phyloP scores from a whole-genome alignment of 129 eudicot species.

The Pittosporum tobira region DNA sequence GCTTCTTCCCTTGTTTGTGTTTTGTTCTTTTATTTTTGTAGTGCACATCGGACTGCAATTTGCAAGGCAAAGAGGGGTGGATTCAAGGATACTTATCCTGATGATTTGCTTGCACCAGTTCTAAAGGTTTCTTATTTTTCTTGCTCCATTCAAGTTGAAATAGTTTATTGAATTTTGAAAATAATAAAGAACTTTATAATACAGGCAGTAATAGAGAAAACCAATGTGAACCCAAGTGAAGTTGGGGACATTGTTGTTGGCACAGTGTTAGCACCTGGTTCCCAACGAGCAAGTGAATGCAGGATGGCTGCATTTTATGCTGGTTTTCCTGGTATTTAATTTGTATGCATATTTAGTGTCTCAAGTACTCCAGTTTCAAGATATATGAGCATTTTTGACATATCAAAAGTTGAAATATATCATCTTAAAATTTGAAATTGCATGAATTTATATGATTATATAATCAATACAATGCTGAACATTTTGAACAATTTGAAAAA shows the following conservation, averaged over 20 bases:
- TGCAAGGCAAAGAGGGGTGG: constrained; percentile 94
- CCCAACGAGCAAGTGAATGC: constrained; percentile 93
- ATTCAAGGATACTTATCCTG: constrained; percentile 86
- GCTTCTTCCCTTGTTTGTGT: not conserved
- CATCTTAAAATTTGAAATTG: no score
- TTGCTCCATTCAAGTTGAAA: not conserved
- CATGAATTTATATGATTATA: no score
- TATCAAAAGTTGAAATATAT: no score
- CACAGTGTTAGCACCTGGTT: constrained; percentile 79
- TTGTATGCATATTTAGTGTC: not conserved
- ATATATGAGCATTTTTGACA: no score
- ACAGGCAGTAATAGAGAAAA: constrained; percentile 86
- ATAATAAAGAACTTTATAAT: not conserved
- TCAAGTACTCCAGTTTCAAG: no score
- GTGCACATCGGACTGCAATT: constrained; percentile 74
- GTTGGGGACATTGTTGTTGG: constrained; percentile 97
- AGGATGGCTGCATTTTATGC: constrained; percentile 99
- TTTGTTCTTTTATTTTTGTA: constrained; percentile 17
- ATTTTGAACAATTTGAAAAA: no score
- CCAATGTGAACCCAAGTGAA: constrained; percentile 76
- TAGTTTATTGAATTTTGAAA: not conserved
- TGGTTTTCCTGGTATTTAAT: constrained; percentile 78
- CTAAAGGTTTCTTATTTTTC: constrained; percentile 40
- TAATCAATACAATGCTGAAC: no score
- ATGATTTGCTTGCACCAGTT: constrained; percentile 93